Percentiles rank a stretch among this genome's conserved stretches.
Conservation (phyloP, 352 stramenopile species). For the Pythium periplocum region DNA sequence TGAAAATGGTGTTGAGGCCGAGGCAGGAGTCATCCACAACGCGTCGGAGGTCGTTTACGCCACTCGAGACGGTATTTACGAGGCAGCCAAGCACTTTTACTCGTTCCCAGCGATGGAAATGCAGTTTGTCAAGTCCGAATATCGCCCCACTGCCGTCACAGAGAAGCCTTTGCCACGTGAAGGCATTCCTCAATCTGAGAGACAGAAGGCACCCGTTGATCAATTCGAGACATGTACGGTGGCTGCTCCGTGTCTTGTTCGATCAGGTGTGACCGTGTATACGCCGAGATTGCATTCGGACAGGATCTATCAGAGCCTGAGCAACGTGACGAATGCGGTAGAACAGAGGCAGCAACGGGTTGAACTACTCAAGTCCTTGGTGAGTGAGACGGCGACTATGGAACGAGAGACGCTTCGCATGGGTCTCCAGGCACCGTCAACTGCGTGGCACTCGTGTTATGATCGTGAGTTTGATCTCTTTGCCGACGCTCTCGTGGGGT, state of each 20-base stretch:
- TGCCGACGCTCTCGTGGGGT: slow-evolving; percentile 44
- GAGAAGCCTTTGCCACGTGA: too few species aligned
- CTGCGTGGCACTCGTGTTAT: slow-evolving; percentile 46
- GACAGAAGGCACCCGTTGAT: too few species aligned
- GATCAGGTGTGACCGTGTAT: slow-evolving; percentile 61
- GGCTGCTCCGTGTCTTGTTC: slow-evolving; percentile 23
- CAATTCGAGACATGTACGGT: slow-evolving; percentile 15
- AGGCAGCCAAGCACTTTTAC: slow-evolving; percentile 8
- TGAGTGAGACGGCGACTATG: too few species aligned
- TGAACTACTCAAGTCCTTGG: too few species aligned
- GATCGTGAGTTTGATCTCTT: slow-evolving; percentile 52
- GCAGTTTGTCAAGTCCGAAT: neutral
- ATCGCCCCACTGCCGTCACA: too few species aligned
- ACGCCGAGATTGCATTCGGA: slow-evolving; percentile 28
- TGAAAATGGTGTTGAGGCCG: neutral
- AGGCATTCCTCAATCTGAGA: too few species aligned
- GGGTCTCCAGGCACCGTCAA: slow-evolving; percentile 42
- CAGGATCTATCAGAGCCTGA: too few species aligned
- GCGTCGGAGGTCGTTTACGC: neutral
- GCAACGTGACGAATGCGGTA: too few species aligned
- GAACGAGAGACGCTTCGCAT: too few species aligned
- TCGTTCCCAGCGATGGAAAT: slow-evolving; percentile 3
- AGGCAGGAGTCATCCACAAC: too few species aligned
- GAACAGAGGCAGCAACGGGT: too few species aligned
- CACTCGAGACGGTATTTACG: slow-evolving; percentile 8